Conservation (phyloP, 495 filamentous ascomycete genomes). For the Aspergillus asperescens region DNA sequence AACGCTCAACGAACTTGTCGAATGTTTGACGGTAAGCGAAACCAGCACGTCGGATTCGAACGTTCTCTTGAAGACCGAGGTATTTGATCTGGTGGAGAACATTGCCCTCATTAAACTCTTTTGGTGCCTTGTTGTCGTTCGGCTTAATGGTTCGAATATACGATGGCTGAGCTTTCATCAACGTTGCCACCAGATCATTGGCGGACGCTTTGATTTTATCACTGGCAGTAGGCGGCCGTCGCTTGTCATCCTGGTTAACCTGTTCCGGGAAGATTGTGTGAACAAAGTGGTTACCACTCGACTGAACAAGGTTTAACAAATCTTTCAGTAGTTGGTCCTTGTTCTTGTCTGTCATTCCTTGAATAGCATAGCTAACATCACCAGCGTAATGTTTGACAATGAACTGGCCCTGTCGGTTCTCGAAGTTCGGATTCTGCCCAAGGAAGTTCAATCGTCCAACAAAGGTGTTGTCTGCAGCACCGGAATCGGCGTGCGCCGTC, state of each 20-base stretch:
- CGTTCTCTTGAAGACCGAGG: slow-evolving; percentile 97
- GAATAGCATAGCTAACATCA: slow-evolving; percentile 91
- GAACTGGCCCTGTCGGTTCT: slow-evolving; percentile 89
- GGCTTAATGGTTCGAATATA: slow-evolving; percentile 99
- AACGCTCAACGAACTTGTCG: slow-evolving; percentile 97
- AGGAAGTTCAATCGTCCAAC: slow-evolving; percentile 87
- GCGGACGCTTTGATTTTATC: slow-evolving; percentile 97
- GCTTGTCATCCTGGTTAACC: slow-evolving; percentile 93
- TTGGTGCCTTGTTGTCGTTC: slow-evolving; percentile 94
- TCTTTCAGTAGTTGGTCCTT: slow-evolving; percentile 97
- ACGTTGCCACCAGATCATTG: slow-evolving; percentile 87
- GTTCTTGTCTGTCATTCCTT: slow-evolving; percentile 99
- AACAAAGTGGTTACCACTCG: slow-evolving; percentile 78
- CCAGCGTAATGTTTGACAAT: slow-evolving; percentile 99
- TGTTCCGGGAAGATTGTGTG: slow-evolving; percentile 86
- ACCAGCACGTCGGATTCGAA: slow-evolving; percentile 91
- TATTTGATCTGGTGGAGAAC: slow-evolving; percentile 99
- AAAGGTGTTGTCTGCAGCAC: slow-evolving; percentile 92
- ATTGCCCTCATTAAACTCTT: slow-evolving; percentile 84
- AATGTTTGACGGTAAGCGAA: slow-evolving; percentile 98
- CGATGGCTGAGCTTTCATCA: slow-evolving; percentile 95
- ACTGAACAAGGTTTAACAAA: slow-evolving; percentile 78
- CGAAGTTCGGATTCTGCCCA: slow-evolving; percentile 81
- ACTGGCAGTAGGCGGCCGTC: slow-evolving; percentile 87
- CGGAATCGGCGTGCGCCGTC: slow-evolving; percentile 90